A percentile compares a stretch with the other conserved stretches of the same genome.
Conservation (phyloP, 2,329 filamentous ascomycete genomes). For the Capronia epimyces region DNA sequence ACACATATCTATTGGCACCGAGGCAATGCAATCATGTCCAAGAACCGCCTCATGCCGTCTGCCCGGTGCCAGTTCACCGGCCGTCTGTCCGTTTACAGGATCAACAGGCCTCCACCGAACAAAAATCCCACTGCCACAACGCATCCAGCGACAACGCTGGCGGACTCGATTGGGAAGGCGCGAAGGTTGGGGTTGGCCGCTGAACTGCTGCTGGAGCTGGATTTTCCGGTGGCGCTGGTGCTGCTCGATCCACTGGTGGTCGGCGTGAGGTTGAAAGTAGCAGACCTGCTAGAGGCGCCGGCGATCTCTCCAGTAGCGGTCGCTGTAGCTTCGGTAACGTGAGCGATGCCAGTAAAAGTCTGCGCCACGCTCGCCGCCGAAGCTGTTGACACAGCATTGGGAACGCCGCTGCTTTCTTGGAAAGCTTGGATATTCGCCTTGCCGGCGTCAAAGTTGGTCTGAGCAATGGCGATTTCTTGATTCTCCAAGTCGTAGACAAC, state of each 20-base stretch:
- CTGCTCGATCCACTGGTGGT: conserved; percentile 10
- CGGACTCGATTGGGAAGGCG: conserved; percentile 6
- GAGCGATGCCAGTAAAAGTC: conserved; percentile 29
- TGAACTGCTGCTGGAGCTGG: conserved; percentile 7
- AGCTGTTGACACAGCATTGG: conserved; percentile 20
- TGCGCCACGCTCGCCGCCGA: conserved; percentile 29
- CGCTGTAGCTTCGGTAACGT: conserved; percentile 14
- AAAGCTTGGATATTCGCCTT: conserved; percentile 21
- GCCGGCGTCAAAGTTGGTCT: conserved; percentile 45
- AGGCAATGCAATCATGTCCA: background rate
- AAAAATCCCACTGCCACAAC: conserved; percentile 15
- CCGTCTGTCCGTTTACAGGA: no score
- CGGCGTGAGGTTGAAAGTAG: conserved; percentile 23
- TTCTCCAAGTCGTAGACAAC: conserved; percentile 69
- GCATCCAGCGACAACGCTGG: conserved; percentile 6
- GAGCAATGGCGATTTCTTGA: conserved; percentile 65
- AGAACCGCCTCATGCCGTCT: background rate
- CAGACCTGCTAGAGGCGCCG: conserved; percentile 15
- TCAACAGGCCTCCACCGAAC: conserved; percentile 21
- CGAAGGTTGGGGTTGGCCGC: conserved; percentile 18
- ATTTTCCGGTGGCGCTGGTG: conserved; percentile 2
- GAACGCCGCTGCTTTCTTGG: conserved; percentile 18
- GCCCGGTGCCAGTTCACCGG: no score
- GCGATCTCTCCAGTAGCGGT: conserved; percentile 16
- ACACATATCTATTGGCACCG: background rate